Evolutionary conservation across 768 basidiomycete species (phyloP), one percentile per base, ranked within the genome.

Genomic region (Suillus placidus): DNA sequence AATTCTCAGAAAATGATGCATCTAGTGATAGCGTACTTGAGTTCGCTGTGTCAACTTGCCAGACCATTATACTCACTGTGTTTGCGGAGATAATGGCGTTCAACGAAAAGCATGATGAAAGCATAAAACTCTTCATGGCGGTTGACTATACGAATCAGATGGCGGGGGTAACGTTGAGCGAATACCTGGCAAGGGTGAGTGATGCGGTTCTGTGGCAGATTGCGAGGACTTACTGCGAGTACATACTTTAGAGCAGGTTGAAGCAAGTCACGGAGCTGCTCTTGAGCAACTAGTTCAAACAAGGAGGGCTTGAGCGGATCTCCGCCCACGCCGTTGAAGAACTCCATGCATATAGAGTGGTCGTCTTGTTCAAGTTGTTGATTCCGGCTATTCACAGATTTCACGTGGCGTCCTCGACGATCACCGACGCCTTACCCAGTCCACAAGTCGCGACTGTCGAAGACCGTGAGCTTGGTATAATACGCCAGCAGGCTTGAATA

Each of bases 81-180:
- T 74, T 88, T 91, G 67, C 85, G 86, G 64, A 99, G 88, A 77
- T 97, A 96, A 79, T 97, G 89, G 18, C 89, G 83, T 79, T 99
- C 97, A 20, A 99, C 90, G 64, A 95, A 83, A 62, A 96, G 79
- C 90, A 99, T 93, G 67, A 97, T 82, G 16, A 85, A 69, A 1
- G 95, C 93, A 71, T 97, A 99, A 77, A 97, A 94, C 76, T 98
- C 96, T 76, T 99, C 97, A 81, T 99, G 97, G 38, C 88, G 82
- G 76, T 99, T 98, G 18, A 97, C 93, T 62, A 99, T 83, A 20
- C 90, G 88, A 51, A 99, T 79, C 37, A 99, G 85, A 77, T 98
- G 96, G 63, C 97, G 87, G 7, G 97, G 97, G 75, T 98, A 92
- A 64, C 90, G 84, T 81, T 98, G 95, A 4, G 97, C 95, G 71